Base-by-base conservation (phyloP, 2,329 filamentous ascomycete species). In the Cordyceps javanica region DNA sequence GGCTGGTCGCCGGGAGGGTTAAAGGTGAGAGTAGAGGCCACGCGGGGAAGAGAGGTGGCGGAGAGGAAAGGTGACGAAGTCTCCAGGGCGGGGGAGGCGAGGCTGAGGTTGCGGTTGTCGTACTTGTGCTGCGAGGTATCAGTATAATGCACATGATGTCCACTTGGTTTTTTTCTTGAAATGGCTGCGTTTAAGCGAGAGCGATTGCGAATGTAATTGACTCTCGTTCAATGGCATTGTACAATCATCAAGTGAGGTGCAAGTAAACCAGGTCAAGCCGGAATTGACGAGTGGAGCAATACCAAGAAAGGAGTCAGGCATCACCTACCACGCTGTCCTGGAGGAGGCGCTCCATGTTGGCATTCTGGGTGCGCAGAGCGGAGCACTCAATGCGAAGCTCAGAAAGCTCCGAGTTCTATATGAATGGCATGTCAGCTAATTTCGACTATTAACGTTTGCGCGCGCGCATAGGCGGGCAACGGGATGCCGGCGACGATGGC, bases 301-400 rank as follows among this genome's bases (percentile, higher is more conserved):
- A 38, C 45, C 52, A 36, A 34, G 44, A 51, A 45, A 51, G 42
- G 45, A 56, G 36, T 45, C 25, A 34, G 23, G 51, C 38, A 55
- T 42, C 39, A 60, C 63, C 30, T 58, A 64, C 62, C 55, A 61
- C 45, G 34, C 57, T 63, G 30, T 65, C 63, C 56, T 59, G 59
- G 23, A 66, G 62, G 45, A 66, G 59, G 34, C 57, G 59, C 56
- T 63, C 59, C 58, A 66, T 64, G 50, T 60, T 62, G 9, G 45
- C 58, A 55, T 66, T 66, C 32, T 61, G 64, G 30, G 61, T 55
- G 38, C 64, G 64, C n/a, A 66, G 60, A 30, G 64, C 62, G 21
- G 62, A 34, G 59, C 62, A 65, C 56, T 66, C 63, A 8, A 42
- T 57, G 36, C 64, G 64, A 53, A 66, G 54, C 54, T 64, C 63